Percentiles rank a stretch among this genome's conserved stretches.
These are phyloP conservation scores for Saprolegnia diclina DNA, from an alignment of 352 stramenopile species.

Conservation along the genomic window DNA sequence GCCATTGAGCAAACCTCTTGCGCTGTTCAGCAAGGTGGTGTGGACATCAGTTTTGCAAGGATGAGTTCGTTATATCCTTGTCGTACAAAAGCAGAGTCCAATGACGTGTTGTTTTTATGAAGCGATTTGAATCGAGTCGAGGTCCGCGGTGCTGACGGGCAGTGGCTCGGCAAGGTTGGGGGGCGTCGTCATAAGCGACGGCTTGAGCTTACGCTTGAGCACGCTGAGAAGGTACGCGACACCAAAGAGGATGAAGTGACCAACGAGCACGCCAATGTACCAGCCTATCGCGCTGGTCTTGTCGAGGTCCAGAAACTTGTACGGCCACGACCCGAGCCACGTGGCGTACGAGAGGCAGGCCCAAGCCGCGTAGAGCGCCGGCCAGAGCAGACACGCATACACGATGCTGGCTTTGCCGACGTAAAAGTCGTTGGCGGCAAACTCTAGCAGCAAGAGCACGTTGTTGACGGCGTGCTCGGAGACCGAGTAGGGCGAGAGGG, in stretches of 20 bases:
- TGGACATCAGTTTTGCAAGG: too few relatives aligned
- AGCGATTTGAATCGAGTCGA: too few relatives aligned
- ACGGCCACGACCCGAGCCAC: conserved; percentile 16
- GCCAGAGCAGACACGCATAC: conserved; percentile 13
- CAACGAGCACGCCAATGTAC: conserved; percentile 8
- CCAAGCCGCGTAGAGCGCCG: conserved; percentile 12
- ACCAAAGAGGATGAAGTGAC: conserved; percentile 8
- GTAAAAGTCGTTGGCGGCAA: conserved; percentile 15
- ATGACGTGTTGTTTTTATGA: too few relatives aligned
- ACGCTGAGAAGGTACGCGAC: background rate
- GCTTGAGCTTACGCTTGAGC: conserved; percentile 9
- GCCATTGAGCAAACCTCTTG: too few relatives aligned
- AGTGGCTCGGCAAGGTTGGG: background rate
- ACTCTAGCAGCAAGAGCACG: conserved; percentile 16
- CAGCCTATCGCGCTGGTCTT: background rate
- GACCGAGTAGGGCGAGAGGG: background rate
- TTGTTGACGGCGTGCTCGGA: conserved; percentile 22
- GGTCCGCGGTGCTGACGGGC: too few relatives aligned
- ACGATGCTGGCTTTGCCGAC: conserved; percentile 2
- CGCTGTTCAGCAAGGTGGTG: too few relatives aligned
- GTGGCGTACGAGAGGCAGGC: conserved; percentile 15
- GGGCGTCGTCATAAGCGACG: background rate
- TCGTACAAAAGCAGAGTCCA: too few relatives aligned
- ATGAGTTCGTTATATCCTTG: too few relatives aligned
- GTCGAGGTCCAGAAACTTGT: conserved; percentile 13